These are phyloP conservation scores for Trichoderma simmonsii DNA, from an alignment of 2,329 filamentous ascomycete genomes.

Conservation along the genomic window DNA sequence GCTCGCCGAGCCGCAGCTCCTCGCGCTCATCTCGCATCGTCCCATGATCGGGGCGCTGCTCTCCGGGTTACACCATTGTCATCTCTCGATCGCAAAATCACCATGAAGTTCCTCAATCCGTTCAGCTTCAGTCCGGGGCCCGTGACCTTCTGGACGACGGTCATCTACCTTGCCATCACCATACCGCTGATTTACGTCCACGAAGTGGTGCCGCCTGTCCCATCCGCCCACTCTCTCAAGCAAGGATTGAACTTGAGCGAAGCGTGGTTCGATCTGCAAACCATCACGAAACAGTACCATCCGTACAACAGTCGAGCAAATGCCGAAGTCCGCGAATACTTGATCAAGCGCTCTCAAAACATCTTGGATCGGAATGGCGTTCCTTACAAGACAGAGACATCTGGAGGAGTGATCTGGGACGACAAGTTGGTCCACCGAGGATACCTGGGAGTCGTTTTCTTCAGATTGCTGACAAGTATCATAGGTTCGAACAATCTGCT, in stretches of 20 bases:
- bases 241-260: conserved; percentile 74
- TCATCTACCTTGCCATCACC: conserved; percentile 74
- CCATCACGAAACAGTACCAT: conserved; percentile 72
- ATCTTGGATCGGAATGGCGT: conserved; percentile 65
- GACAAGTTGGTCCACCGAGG: conserved; percentile 23
- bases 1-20: neutral
- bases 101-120: conserved; percentile 45
- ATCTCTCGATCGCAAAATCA: neutral
- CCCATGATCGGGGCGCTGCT: neutral
- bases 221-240: conserved; percentile 45
- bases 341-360: conserved; percentile 66
- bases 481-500: neutral
- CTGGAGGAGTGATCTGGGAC: conserved; percentile 32
- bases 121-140: conserved; percentile 77
- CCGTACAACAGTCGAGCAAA: conserved; percentile 87
- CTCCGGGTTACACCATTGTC: neutral
- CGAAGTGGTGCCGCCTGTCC: conserved; percentile 68
- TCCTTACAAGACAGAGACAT: conserved; percentile 41
- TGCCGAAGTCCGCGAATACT: conserved; percentile 72
- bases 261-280: conserved; percentile 80
- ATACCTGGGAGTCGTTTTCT: too few species aligned
- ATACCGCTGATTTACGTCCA: conserved; percentile 71
- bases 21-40: neutral
- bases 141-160: conserved; percentile 74
- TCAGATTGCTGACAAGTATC: neutral